A percentile compares a stretch with the other conserved stretches of the same genome.
Conservation (phyloP, 495 filamentous ascomycete genomes). For the Penicillium canariense region DNA sequence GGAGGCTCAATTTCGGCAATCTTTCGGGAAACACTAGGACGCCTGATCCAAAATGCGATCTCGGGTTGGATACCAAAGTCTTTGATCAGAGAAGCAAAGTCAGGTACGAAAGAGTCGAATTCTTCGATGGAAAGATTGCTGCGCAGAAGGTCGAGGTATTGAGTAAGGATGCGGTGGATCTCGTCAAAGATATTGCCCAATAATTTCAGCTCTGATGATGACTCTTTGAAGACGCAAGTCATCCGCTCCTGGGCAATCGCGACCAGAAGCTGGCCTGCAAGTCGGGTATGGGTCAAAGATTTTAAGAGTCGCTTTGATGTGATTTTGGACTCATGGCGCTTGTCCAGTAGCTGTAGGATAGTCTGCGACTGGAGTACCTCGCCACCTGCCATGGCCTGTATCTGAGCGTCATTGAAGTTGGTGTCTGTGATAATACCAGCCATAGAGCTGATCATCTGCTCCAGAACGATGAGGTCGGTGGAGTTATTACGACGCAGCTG, state of each 20-base stretch:
- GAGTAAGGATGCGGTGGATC: constrained; percentile 76
- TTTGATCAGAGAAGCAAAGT: constrained; percentile 64
- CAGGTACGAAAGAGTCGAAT: constrained; percentile 80
- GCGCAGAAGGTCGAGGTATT: constrained; percentile 86
- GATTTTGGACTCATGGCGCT: constrained; percentile 63
- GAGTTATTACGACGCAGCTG: constrained; percentile 78
- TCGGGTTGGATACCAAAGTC: constrained; percentile 79
- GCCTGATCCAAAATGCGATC: constrained; percentile 84
- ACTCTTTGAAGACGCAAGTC: constrained; percentile 69
- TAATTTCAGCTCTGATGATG: constrained; percentile 73
- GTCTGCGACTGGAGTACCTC: constrained; percentile 74
- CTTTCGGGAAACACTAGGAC: constrained; percentile 61
- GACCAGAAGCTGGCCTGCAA: constrained; percentile 77
- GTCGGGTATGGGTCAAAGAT: constrained; percentile 64
- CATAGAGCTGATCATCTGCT: constrained; percentile 87
- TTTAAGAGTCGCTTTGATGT: constrained; percentile 76
- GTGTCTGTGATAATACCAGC: constrained; percentile 82
- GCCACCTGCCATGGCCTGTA: constrained; percentile 83
- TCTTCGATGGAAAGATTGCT: constrained; percentile 72
- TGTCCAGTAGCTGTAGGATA: constrained; percentile 72
- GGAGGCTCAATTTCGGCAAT: constrained; percentile 48
- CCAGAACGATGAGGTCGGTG: constrained; percentile 82
- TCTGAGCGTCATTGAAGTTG: constrained; percentile 82
- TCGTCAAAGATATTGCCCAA: constrained; percentile 85
- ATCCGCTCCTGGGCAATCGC: constrained; percentile 87